Percentiles rank a stretch among this genome's conserved stretches.
phyloP scores from a whole-genome alignment of 2,329 filamentous ascomycete genomes.

The Plenodomus lindquistii region DNA sequence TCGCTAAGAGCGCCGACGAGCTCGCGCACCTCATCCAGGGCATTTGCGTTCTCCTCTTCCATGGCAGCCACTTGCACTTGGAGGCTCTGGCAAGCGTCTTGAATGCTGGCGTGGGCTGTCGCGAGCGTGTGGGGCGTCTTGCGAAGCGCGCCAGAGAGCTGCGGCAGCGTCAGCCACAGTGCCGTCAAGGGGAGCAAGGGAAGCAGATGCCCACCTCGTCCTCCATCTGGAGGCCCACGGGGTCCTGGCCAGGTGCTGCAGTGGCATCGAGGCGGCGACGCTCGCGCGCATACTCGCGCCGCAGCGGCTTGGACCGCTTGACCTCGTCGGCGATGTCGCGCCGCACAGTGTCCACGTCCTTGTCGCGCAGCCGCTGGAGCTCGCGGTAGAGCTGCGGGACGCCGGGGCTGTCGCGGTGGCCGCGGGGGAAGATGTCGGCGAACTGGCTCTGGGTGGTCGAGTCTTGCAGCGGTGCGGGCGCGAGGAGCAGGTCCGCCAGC shows the following conservation, averaged over 20 bases:
- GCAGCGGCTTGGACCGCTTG: conserved; percentile 62
- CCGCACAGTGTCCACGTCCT: conserved; percentile 68
- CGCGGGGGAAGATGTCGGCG: conserved; percentile 72
- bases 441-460: conserved; percentile 77
- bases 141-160: conserved; percentile 61
- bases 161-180: conserved; percentile 14
- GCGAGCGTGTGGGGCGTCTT: conserved; percentile 62
- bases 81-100: conserved; percentile 66
- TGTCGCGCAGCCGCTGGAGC: conserved; percentile 73
- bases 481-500: conserved; percentile 75
- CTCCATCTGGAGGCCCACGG: conserved; percentile 65
- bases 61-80: conserved; percentile 69
- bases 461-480: conserved; percentile 73
- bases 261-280: conserved; percentile 59
- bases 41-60: conserved; percentile 64
- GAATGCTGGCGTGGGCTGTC: conserved; percentile 70
- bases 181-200: neutral
- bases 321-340: conserved; percentile 68
- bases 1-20: conserved; percentile 77
- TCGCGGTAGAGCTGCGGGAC: conserved; percentile 76
- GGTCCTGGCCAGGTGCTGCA: conserved; percentile 55
- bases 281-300: conserved; percentile 60
- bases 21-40: conserved; percentile 65
- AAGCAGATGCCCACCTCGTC: conserved; percentile 38
- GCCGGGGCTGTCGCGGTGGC: conserved; percentile 67